These are phyloP conservation scores for Acacia concinna DNA, from an alignment of 331 rosid genomes.

Conservation along the genomic window DNA sequence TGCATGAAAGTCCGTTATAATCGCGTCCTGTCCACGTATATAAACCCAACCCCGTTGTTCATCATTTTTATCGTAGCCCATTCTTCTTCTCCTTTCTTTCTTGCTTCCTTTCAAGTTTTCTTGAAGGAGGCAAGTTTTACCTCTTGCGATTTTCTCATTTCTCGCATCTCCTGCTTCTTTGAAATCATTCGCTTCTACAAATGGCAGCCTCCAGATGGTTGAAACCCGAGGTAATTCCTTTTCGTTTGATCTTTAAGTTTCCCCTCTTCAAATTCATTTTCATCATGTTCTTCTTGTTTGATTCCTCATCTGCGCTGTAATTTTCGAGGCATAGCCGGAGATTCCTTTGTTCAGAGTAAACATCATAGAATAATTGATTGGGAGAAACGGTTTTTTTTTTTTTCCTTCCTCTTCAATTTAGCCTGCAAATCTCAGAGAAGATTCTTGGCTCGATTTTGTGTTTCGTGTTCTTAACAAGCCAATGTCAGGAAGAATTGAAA, in stretches of 20 bases:
- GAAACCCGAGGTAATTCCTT: constrained; percentile 63
- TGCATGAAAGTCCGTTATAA: neutral
- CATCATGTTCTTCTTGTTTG: neutral
- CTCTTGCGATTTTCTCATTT: neutral
- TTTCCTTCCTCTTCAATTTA: neutral
- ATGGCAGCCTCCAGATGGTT: constrained; percentile 74
- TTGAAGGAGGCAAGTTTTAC: neutral
- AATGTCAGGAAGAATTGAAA: neutral
- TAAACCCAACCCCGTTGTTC: neutral
- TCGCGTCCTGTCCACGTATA: neutral
- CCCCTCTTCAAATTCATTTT: neutral
- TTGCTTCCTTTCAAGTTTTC: neutral
- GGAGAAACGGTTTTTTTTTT: neutral
- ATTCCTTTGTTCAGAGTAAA: neutral
- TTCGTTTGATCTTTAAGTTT: neutral
- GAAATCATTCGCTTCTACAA: neutral
- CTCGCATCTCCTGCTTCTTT: neutral
- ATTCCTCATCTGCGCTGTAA: neutral
- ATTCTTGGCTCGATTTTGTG: neutral
- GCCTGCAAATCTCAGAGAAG: neutral
- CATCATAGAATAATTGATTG: neutral
- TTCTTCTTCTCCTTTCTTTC: constrained; percentile 14
- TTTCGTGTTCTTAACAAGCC: neutral
- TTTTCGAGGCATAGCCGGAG: neutral
- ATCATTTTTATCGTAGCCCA: neutral